Evolutionary conservation across 139 green algal genomes (phyloP).

Genomic region (Parachlorella kessleri): DNA sequence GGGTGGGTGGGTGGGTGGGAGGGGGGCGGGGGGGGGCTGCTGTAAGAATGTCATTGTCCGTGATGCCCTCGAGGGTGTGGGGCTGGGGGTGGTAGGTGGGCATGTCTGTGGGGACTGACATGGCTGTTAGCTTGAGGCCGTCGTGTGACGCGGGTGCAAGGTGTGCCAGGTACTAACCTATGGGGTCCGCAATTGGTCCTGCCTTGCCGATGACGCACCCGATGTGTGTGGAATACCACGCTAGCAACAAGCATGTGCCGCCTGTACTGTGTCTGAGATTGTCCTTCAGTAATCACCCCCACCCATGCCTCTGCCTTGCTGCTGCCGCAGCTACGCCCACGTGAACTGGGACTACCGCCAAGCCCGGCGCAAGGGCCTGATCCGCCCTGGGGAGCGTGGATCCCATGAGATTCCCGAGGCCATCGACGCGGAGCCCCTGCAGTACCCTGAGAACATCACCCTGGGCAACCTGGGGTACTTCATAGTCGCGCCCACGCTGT

Average conservation of each 20-base stretch:
- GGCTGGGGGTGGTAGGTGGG: no score
- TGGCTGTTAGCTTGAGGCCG: background rate
- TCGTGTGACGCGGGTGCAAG: background rate
- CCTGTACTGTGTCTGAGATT: background rate
- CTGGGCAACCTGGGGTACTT: conserved; percentile 77
- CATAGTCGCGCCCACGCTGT: conserved; percentile 77
- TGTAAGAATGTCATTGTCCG: no score
- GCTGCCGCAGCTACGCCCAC: conserved; percentile 60
- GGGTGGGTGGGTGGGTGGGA: background rate
- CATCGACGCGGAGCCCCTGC: background rate
- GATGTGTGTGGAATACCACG: no score
- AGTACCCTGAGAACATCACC: conserved; percentile 83
- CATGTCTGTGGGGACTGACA: no score
- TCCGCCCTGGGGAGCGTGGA: conserved; percentile 62
- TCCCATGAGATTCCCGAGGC: conserved; percentile 8
- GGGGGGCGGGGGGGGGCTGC: background rate
- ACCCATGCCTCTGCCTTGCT: background rate
- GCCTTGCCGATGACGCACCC: no score
- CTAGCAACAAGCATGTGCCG: no score
- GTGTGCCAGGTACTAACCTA: background rate
- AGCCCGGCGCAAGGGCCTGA: conserved; percentile 26
- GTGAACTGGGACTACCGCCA: conserved; percentile 69
- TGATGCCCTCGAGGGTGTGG: no score
- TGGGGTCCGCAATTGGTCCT: no score
- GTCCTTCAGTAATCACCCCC: background rate